Conservation (phyloP, 495 filamentous ascomycete species). For the Bacidia gigantensis region DNA sequence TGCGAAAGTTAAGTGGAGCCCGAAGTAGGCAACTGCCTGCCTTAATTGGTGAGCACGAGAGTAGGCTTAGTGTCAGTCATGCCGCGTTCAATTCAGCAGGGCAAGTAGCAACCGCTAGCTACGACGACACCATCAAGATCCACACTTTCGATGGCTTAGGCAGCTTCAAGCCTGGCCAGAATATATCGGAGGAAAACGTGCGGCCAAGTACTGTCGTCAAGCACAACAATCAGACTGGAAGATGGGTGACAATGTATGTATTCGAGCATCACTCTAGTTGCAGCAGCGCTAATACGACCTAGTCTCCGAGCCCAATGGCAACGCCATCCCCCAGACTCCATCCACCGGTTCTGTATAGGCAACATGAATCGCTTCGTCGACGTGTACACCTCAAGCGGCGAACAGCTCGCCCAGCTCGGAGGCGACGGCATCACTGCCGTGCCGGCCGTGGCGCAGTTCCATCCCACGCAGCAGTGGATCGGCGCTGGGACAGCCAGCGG, state of each 20-base stretch:
- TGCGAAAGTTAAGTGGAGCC: constrained; percentile 57
- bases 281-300: not conserved
- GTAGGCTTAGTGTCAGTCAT: constrained; percentile 73
- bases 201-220: constrained; percentile 51
- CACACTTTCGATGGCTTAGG: constrained; percentile 58
- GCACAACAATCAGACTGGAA: constrained; percentile 94
- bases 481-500: constrained; percentile 86
- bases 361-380: constrained; percentile 99
- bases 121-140: constrained; percentile 91
- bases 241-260: constrained; percentile 58
- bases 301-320: constrained; percentile 95
- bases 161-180: constrained; percentile 49
- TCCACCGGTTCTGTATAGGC: constrained; percentile 80
- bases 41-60: constrained; percentile 68
- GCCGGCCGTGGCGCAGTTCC: constrained; percentile 82
- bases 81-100: constrained; percentile 74
- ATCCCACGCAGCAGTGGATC: constrained; percentile 80
- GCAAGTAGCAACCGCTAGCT: constrained; percentile 78
- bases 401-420: constrained; percentile 81
- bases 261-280: not conserved
- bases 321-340: constrained; percentile 52
- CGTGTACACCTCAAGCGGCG: constrained; percentile 62
- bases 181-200: constrained; percentile 47
- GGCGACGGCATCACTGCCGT: constrained; percentile 87
- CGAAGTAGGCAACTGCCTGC: constrained; percentile 42